These are phyloP conservation scores for Colletotrichum brevisporum DNA, from an alignment of 2,329 filamentous ascomycete species.

Conservation along the genomic window DNA sequence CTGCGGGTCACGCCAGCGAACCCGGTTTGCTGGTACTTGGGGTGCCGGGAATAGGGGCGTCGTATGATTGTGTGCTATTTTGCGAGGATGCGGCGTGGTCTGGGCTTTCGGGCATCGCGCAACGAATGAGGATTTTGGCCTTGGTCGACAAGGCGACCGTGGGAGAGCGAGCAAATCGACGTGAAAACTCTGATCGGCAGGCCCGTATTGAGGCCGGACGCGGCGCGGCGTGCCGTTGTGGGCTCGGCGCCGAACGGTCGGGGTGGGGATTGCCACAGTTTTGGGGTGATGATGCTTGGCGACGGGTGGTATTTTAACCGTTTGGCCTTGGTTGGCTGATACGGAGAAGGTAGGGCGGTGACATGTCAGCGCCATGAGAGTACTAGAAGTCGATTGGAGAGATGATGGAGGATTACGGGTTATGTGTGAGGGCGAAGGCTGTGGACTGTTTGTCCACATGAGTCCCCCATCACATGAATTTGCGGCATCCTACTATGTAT, in stretches of 20 bases:
- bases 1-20: constrained; percentile 11
- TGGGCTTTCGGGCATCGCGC: not conserved
- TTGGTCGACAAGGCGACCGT: no score
- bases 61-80: constrained; percentile 25
- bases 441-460: constrained; percentile 6
- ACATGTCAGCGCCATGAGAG: no score
- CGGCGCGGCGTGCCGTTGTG: constrained; percentile 12
- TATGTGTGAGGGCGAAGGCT: not conserved
- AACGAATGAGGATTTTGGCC: not conserved
- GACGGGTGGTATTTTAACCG: not conserved
- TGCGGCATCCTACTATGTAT: not conserved
- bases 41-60: constrained; percentile 7
- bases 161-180: not conserved
- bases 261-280: not conserved
- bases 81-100: not conserved
- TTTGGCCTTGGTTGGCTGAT: no score
- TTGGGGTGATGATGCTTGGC: not conserved
- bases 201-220: constrained; percentile 9
- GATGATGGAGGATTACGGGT: no score
- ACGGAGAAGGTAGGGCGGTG: no score
- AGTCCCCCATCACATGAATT: constrained; percentile 13
- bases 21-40: not conserved
- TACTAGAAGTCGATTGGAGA: no score
- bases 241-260: constrained; percentile 27
- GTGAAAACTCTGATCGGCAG: constrained; percentile 4